Conservation (phyloP, 768 basidiomycete species). For the Russula sp. region DNA sequence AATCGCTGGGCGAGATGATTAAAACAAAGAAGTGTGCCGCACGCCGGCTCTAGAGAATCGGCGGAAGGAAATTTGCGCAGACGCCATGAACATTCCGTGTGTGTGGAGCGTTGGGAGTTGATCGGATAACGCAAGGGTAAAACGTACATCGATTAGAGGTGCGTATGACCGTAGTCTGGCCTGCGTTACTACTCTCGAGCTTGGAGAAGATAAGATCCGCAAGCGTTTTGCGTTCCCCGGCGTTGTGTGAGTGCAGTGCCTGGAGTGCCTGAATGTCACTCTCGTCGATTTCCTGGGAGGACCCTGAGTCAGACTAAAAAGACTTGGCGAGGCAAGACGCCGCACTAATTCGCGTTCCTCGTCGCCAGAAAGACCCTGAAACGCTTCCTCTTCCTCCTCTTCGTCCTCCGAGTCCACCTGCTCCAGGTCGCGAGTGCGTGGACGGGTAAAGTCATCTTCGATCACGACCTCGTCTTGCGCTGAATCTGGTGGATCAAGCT, state of each 20-base stretch:
- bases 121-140: not conserved
- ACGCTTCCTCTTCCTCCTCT: constrained; percentile 52
- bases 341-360: constrained; percentile 45
- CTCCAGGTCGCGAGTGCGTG: constrained; percentile 24
- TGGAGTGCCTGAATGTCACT: constrained; percentile 84
- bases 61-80: not conserved
- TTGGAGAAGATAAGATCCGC: constrained; percentile 98
- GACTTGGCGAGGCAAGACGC: not conserved
- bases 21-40: not conserved
- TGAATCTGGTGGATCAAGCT: constrained; percentile 43
- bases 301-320: not conserved
- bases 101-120: not conserved
- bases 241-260: constrained; percentile 65
- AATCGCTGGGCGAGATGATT: constrained; percentile 8
- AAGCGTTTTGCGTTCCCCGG: constrained; percentile 72
- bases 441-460: constrained; percentile 25
- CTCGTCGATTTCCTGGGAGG: constrained; percentile 75
- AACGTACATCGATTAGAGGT: constrained; percentile 48
- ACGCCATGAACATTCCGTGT: not conserved
- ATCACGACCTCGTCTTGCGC: constrained; percentile 30
- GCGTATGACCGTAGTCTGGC: constrained; percentile 47
- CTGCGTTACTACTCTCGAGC: constrained; percentile 55
- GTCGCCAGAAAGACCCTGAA: constrained; percentile 34
- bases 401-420: constrained; percentile 49
- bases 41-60: not conserved